Evolutionary conservation across 805 yeast genomes (phyloP), one percentile per base, ranked within the genome.

Genomic region (Candida yuanshanica): DNA sequence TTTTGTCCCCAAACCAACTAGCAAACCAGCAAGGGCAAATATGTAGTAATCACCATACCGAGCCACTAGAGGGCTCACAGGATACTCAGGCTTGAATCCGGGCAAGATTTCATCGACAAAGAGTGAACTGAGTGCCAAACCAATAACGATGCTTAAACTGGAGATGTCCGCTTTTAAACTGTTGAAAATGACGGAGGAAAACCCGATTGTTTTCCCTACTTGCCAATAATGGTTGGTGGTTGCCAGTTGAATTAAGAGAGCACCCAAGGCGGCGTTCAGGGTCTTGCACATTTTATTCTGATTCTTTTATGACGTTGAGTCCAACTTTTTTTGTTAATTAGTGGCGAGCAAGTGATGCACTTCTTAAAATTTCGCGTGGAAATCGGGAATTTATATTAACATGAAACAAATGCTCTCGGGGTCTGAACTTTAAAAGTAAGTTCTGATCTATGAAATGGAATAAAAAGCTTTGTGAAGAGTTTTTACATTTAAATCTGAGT

Each of bases 1-100:
- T 25, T 63, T 63, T 0, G 79, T 68, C 1, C 80, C 80, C 2
- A 68, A 17, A 0, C 80, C 80, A 3, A 67, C 73, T 2, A 73
- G 48, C 0, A 64, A 41, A 0, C 79, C 79, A 2, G 74, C 64
- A 8, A 45, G 11, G 22, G 38, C 18, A 16, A 40, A 33, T 14
- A 42, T 13, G n/a, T 16, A 10, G 10, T 23, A 16, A 32, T 11
- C n/a, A 20, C 24, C 33, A 17, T 32, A 33, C 8, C 12, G 31
- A 2, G 24, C 10, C n/a, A 37, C 18, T 14, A 45, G 32, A 5
- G 38, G 16, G 1, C 47, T 27, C 2, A 18, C 23, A 9, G 55
- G 50, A 2, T 41, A 33, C 4, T 36, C 39, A 13, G 68, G 66
- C 13, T 50, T 20, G 37, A 63, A 65, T 5, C 53, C 51, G 2